Conservation (phyloP, 2,329 filamentous ascomycete species). For the Emericellopsis atlantica region DNA sequence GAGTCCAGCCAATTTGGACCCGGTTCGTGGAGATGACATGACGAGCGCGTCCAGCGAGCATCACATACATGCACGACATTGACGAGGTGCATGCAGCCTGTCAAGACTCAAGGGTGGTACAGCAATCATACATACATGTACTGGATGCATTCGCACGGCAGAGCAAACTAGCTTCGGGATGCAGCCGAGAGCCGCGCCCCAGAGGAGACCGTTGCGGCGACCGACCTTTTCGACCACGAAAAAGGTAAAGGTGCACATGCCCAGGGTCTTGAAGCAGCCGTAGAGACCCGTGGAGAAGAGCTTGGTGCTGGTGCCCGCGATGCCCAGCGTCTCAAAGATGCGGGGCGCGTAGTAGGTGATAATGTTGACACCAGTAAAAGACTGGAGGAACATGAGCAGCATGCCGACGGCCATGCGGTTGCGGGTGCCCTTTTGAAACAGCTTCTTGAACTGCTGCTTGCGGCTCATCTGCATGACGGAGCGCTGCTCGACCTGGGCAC, state of each 20-base stretch:
- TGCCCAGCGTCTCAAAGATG: constrained; percentile 18
- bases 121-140: too few species aligned
- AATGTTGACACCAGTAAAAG: constrained; percentile 30
- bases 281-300: constrained; percentile 27
- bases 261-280: constrained; percentile 22
- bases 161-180: constrained; percentile 14
- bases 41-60: too few species aligned
- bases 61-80: too few species aligned
- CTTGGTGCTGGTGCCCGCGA: constrained; percentile 16
- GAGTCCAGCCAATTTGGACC: too few species aligned
- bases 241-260: constrained; percentile 24
- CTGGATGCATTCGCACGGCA: too few species aligned
- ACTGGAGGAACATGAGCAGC: constrained; percentile 29
- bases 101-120: too few species aligned
- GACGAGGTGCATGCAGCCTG: too few species aligned
- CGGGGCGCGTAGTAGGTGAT: constrained; percentile 38
- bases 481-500: constrained; percentile 36
- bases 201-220: constrained; percentile 32
- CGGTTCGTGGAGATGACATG: too few species aligned
- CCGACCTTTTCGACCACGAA: constrained; percentile 34
- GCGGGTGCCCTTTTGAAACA: constrained; percentile 21
- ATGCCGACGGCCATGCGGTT: constrained; percentile 30
- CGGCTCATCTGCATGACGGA: constrained; percentile 12
- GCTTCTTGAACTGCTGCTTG: constrained; percentile 15
- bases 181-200: constrained; percentile 19